A percentile compares a stretch with the other conserved stretches of the same genome.
phyloP scores from a whole-genome alignment of 2,329 filamentous ascomycete species.

The Penicillium sp. region DNA sequence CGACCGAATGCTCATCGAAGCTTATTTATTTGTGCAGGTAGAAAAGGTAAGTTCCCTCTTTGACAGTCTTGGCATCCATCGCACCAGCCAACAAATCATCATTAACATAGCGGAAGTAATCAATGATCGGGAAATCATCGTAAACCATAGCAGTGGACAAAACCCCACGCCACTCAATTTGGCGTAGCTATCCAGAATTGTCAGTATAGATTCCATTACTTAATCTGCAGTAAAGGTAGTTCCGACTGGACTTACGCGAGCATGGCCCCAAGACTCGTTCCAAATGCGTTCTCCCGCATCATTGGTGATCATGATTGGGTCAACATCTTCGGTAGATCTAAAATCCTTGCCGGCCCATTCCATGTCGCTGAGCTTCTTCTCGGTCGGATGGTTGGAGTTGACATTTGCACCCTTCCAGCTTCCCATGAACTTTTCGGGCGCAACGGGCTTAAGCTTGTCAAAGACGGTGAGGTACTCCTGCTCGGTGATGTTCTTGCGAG shows the following conservation, averaged over 20 bases:
- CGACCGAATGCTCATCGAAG: not conserved
- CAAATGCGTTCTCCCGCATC: constrained; percentile 3
- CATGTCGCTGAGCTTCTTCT: constrained; percentile 8
- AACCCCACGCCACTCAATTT: constrained; percentile 16
- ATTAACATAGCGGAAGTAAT: constrained; percentile 21
- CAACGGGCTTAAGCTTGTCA: constrained; percentile 9
- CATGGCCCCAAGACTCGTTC: constrained; percentile 11
- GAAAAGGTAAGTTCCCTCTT: constrained; percentile 11
- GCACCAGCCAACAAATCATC: constrained; percentile 17
- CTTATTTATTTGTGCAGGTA: constrained; percentile 9
- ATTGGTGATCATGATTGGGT: constrained; percentile 11
- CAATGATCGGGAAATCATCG: constrained; percentile 20
- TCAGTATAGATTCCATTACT: not conserved
- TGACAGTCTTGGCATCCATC: constrained; percentile 19
- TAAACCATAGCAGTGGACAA: constrained; percentile 22
- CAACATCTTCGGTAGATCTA: constrained; percentile 11
- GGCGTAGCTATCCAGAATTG: constrained; percentile 3
- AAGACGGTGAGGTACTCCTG: constrained; percentile 7
- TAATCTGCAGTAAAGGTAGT: too few species aligned
- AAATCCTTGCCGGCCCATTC: constrained; percentile 15
- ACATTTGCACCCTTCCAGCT: constrained; percentile 11
- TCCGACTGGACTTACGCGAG: constrained; percentile 5
- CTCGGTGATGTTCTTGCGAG: constrained; percentile 1
- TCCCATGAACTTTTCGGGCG: constrained; percentile 5
- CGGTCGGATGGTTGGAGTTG: constrained; percentile 8